A percentile compares a stretch with the other conserved stretches of the same genome.
Conservation (phyloP, 2,329 filamentous ascomycete species). For the Myriosclerotinia duriaeana region DNA sequence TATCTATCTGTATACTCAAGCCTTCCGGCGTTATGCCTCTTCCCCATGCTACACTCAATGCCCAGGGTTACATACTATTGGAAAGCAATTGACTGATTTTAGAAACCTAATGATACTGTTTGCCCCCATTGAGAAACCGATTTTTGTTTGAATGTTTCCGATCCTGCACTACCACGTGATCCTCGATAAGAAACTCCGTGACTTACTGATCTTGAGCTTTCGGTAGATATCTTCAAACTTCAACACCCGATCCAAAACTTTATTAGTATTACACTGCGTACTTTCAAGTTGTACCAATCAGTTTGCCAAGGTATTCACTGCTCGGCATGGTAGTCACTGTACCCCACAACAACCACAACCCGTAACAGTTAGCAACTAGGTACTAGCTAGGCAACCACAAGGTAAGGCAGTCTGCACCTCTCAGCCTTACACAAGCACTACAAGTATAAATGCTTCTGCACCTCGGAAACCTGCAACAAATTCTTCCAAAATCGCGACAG, state of each 20-base stretch:
- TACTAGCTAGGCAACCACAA: neutral
- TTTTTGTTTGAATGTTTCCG: neutral
- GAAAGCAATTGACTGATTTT: neutral
- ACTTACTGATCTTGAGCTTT: too few relatives aligned
- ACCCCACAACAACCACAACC: neutral
- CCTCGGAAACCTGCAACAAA: neutral
- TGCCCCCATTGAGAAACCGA: neutral
- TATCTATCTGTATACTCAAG: neutral
- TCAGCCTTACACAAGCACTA: neutral
- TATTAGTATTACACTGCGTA: neutral
- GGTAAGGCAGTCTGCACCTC: neutral
- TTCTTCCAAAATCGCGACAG: neutral
- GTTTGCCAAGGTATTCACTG: neutral
- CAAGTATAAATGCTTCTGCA: neutral
- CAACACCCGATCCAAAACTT: neutral
- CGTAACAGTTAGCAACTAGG: neutral
- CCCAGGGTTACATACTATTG: neutral
- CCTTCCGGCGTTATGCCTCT: neutral
- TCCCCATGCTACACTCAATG: too few relatives aligned
- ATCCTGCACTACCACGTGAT: constrained; percentile 8
- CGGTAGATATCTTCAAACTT: neutral
- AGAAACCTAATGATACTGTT: neutral
- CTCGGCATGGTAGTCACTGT: neutral
- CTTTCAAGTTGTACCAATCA: neutral
- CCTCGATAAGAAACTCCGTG: constrained; percentile 5